Evolutionary conservation across 495 filamentous ascomycete species (phyloP), one percentile per base, ranked within the genome.

Genomic region (Annulohypoxylon moriforme): DNA sequence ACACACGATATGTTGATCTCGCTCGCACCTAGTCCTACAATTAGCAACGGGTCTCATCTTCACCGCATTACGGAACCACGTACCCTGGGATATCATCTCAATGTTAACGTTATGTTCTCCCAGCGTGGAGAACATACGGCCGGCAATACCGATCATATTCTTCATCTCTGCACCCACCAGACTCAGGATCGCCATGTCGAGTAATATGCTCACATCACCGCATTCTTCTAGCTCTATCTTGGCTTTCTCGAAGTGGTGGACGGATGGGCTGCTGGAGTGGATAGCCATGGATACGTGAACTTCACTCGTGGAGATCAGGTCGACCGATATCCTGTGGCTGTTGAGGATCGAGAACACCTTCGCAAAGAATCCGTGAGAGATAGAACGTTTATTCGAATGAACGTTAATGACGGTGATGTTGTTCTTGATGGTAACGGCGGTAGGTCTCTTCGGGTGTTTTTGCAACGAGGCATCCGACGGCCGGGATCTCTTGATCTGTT

Each of bases 1-100:
- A 99, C 96, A 79, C 96, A 98, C 13, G 93, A 96, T 60, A 99
- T 99, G 79, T 97, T 98, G 81, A 99, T 99, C 84, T 99, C 96
- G 75, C 94, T 97, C 46, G 94, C 94, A 64, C 95, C 96, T 97
- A 81, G 38, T 38, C 20, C 14, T 7, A n/a, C 33, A 22, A 62
- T 81, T 73, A 80, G 72, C 20, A 67, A 74, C 25, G n/a, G 3
- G n/a, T 8, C 13, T 44, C 3, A 22, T 20, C 22, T n/a, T 25
- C 11, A 24, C 13, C 20, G 31, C 3, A 49, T 11, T 24, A 36
- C 3, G 50, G 0, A 33, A 60, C 49, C 13, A 80, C 86, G 78
- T 84, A 95, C 94, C 94, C 86, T 97, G 94, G 22, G 92, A 95
- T 64, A 98, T 98, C 94, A 98, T 97, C 81, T 98, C 94, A 72